Evolutionary conservation across 345 rosid genomes (phyloP), one percentile per base, ranked within the genome.

Genomic region (Tarenaya hassleriana): DNA sequence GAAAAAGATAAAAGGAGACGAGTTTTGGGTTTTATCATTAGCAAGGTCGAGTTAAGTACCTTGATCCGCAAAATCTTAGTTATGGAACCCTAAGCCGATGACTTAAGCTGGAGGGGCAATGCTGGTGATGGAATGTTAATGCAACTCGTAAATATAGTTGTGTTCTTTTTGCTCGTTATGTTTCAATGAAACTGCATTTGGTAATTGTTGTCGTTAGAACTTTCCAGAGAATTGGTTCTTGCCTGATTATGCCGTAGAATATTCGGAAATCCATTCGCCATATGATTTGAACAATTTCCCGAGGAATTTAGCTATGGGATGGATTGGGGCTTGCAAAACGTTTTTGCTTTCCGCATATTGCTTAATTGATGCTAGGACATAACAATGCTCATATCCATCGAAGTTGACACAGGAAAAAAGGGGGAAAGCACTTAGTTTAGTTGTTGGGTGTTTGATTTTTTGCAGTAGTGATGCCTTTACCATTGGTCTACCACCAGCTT

Each of bases 401-500:
- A 10, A 1, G 8, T 16, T 3, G 3, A 15, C 10, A 3, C 10
- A 11, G 34, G 10, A n/a, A 35, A 35, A n/a, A 9, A 10, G 29
- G 29, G 29, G 5, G 29, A 24, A 24, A 24, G 29, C 2, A 24
- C n/a, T n/a, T 24, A 24, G 5, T 24, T 7, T 49, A 1, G 0
- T 14, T 53, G 43, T 62, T 55, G 18, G 32, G 5, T 24, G 29
- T 47, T n/a, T 1, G 61, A 67, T 34, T 41, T 32, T 47, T 52
- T 73, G 76, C 83, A 78, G 88, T 68, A 73, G 72, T 21, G 95
- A 77, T 66, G 95, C 82, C 5, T 69, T 72, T 50, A 74, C 88
- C 32, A 73, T 82, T 43, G 86, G 97, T 67, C 60, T 88, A 14
- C 97, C 97, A 37, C 97, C 95, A 42, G 83, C 77, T 62, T 88